These are phyloP conservation scores for Morella rubra DNA, from an alignment of 306 rosid genomes.

Conservation along the genomic window DNA sequence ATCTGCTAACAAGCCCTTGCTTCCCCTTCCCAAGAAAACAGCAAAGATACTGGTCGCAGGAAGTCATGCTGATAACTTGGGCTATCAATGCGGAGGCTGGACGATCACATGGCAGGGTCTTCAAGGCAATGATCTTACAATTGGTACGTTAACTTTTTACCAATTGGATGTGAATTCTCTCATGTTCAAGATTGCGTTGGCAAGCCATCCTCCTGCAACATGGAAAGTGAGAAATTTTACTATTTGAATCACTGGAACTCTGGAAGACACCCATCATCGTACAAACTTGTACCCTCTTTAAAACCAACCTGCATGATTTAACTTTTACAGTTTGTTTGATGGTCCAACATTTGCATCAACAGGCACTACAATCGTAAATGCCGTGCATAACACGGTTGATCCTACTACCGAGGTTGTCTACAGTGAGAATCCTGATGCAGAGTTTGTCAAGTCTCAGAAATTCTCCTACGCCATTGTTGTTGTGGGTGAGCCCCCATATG, in stretches of 20 bases:
- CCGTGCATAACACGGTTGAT: conserved; percentile 65
- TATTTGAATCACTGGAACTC: too few species aligned
- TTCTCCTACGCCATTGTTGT: conserved; percentile 70
- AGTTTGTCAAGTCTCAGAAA: conserved; percentile 59
- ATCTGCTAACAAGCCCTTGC: conserved; percentile 47
- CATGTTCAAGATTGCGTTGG: too few species aligned
- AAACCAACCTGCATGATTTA: background rate
- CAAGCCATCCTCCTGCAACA: background rate
- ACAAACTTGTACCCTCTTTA: background rate
- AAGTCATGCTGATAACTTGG: conserved; percentile 86
- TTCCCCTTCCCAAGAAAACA: conserved; percentile 88
- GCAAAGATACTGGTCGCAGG: conserved; percentile 78
- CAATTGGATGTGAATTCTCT: background rate
- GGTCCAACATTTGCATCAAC: background rate
- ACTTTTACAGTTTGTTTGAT: background rate
- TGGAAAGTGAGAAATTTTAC: background rate
- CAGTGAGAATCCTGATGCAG: conserved; percentile 65
- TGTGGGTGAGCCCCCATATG: conserved; percentile 88
- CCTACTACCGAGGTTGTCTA: conserved; percentile 63
- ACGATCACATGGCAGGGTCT: conserved; percentile 95
- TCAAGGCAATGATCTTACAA: conserved; percentile 63
- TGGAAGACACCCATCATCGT: background rate
- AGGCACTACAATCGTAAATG: conserved; percentile 90
- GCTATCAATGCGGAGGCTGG: conserved; percentile 98
- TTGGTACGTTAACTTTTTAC: conserved; percentile 44